phyloP scores from a whole-genome alignment of 1,284 basidiomycete genomes.

The Trichosporon faecale region DNA sequence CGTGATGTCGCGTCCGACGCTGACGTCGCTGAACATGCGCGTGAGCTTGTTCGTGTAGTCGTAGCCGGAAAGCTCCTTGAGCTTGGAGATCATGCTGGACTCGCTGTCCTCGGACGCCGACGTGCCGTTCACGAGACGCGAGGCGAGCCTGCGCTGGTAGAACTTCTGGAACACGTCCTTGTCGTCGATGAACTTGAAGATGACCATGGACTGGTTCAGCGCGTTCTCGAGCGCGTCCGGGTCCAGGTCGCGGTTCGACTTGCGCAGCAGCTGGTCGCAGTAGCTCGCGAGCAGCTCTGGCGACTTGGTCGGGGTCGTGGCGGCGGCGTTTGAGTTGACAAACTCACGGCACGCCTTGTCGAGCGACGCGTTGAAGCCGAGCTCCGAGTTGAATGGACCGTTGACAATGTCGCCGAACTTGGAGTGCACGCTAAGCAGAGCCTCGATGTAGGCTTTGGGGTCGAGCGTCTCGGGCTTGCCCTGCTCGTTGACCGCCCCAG shows the following conservation, averaged over 20 bases:
- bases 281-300: slow-evolving; percentile 95
- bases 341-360: slow-evolving; percentile 96
- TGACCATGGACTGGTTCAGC: slow-evolving; percentile 86
- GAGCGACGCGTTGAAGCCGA: slow-evolving; percentile 89
- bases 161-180: slow-evolving; percentile 99
- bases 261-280: slow-evolving; percentile 83
- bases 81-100: slow-evolving; percentile 95
- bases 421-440: slow-evolving; percentile 82
- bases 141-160: slow-evolving; percentile 94
- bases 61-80: slow-evolving; percentile 98
- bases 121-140: slow-evolving; percentile 85
- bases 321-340: slow-evolving; percentile 91
- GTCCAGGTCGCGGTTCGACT: slow-evolving; percentile 87
- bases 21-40: slow-evolving; percentile 99
- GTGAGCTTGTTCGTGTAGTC: slow-evolving; percentile 98
- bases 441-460: slow-evolving; percentile 92
- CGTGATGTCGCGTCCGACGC: slow-evolving; percentile 90
- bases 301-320: slow-evolving; percentile 80
- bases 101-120: slow-evolving; percentile 97
- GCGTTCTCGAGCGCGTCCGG: slow-evolving; percentile 91
- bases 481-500: slow-evolving; percentile 60
- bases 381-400: slow-evolving; percentile 87
- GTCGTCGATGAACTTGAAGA: slow-evolving; percentile 99
- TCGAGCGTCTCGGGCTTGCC: slow-evolving; percentile 64
- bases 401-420: slow-evolving; percentile 90